Percentiles rank a stretch among this genome's conserved stretches.
Evolutionary conservation across 306 rosid genomes (phyloP).

Genomic region (Pterocarpus macrocarpus): DNA sequence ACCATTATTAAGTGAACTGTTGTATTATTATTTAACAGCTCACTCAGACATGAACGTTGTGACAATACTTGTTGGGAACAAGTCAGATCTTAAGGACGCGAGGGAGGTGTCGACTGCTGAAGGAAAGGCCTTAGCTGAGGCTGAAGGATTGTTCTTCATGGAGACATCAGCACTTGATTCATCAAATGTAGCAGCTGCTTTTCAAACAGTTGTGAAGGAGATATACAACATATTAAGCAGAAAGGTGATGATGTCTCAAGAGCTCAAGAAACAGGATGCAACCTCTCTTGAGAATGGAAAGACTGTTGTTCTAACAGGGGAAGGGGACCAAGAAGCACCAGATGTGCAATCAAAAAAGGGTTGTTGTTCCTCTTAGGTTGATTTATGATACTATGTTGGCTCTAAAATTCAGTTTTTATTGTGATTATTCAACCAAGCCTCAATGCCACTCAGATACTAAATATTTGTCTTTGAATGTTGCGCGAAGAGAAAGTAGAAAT

Average conservation of each 20-base stretch:
- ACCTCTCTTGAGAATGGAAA: slow-evolving; percentile 70
- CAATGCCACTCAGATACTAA: slow-evolving; percentile 39
- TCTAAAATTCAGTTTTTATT: slow-evolving; percentile 39
- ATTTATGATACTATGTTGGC: slow-evolving; percentile 30
- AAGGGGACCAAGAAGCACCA: slow-evolving; percentile 56
- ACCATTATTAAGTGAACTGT: slow-evolving; percentile 61
- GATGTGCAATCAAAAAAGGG: slow-evolving; percentile 62
- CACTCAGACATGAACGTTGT: slow-evolving; percentile 99
- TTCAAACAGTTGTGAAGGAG: slow-evolving; percentile 93
- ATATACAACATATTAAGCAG: slow-evolving; percentile 92
- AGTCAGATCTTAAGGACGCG: slow-evolving; percentile 92
- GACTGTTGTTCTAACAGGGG: slow-evolving; percentile 79
- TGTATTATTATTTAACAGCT: slow-evolving; percentile 74
- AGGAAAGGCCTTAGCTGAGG: slow-evolving; percentile 93
- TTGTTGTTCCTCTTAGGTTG: slow-evolving; percentile 79
- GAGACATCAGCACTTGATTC: slow-evolving; percentile 99
- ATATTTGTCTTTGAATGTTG: slow-evolving; percentile 34
- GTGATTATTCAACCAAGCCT: slow-evolving; percentile 44
- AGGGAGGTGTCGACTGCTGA: slow-evolving; percentile 92
- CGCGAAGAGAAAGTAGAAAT: slow-evolving; percentile 17
- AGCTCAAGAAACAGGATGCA: slow-evolving; percentile 71
- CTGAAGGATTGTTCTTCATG: slow-evolving; percentile 94
- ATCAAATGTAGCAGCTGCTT: slow-evolving; percentile 86
- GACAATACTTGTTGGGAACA: slow-evolving; percentile 95
- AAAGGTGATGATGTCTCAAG: slow-evolving; percentile 94